phyloP scores from a whole-genome alignment of 345 rosid genomes.

The Sisymbrium altissimum region DNA sequence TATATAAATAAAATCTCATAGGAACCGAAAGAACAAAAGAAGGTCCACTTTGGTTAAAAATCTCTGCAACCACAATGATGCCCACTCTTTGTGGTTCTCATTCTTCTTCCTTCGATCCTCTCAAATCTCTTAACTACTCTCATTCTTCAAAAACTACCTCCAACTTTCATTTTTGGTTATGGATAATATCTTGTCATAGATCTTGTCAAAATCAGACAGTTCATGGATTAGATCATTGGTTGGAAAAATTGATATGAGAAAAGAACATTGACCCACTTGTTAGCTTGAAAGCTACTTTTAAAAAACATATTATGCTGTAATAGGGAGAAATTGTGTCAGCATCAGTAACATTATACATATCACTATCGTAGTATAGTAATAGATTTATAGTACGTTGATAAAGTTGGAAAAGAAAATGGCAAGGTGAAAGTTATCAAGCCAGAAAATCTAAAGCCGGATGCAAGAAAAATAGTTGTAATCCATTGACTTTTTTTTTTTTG shows the following conservation, averaged over 20 bases:
- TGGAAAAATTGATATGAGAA: conserved; percentile 17
- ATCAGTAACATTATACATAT: conserved; percentile 14
- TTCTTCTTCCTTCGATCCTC: conserved; percentile 10
- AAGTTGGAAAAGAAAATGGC: not conserved
- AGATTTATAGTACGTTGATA: conserved; percentile 8
- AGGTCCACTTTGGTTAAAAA: conserved; percentile 35
- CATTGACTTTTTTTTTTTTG: too few species aligned
- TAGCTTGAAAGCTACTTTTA: conserved; percentile 24
- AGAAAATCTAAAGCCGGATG: not conserved
- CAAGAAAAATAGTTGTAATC: too few species aligned
- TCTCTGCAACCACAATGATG: conserved; percentile 24
- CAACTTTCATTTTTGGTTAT: not conserved
- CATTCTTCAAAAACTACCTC: conserved; percentile 1
- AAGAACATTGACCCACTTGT: conserved; percentile 28
- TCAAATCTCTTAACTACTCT: conserved; percentile 21
- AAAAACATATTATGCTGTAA: not conserved
- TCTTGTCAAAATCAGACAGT: conserved; percentile 35
- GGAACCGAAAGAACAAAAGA: conserved; percentile 22
- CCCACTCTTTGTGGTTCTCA: conserved; percentile 34
- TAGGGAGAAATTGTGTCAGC: not conserved
- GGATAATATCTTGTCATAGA: conserved; percentile 32
- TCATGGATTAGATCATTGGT: conserved; percentile 28
- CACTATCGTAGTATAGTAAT: conserved; percentile 5
- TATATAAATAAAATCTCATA: not conserved
- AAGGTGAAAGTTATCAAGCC: not conserved